phyloP scores from a whole-genome alignment of 2,329 filamentous ascomycete species.

The Cladosporium sp. region DNA sequence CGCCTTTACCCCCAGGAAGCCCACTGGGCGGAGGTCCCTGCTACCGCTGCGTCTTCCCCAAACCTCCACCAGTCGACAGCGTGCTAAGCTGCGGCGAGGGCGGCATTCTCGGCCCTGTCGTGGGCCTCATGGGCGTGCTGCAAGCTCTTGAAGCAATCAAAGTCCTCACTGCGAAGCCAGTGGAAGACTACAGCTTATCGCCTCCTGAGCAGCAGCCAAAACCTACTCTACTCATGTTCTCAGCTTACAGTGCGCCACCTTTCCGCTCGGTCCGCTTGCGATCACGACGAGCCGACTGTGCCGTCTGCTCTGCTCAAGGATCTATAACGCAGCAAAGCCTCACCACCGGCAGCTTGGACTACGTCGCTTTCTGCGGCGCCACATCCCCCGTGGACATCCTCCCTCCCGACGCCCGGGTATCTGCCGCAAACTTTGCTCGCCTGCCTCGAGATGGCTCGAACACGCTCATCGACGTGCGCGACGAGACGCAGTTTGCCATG shows the following conservation, averaged over 20 bases:
- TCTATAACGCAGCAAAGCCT: constrained; percentile 62
- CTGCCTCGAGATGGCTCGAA: constrained; percentile 22
- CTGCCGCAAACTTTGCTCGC: constrained; percentile 56
- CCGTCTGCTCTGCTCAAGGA: constrained; percentile 65
- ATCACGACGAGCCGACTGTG: constrained; percentile 64
- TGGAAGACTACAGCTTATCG: constrained; percentile 11
- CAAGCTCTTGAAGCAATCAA: constrained; percentile 89
- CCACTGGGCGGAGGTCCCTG: constrained; percentile 71
- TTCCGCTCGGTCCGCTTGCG: constrained; percentile 77
- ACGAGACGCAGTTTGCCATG: constrained; percentile 78
- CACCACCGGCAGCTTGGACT: constrained; percentile 66
- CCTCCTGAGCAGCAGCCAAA: constrained; percentile 22
- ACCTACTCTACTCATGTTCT: constrained; percentile 51
- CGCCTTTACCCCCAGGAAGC: constrained; percentile 58
- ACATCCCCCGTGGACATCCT: constrained; percentile 54
- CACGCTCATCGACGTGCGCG: constrained; percentile 75
- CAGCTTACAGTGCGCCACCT: constrained; percentile 47
- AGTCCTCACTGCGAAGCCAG: constrained; percentile 54
- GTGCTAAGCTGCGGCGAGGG: constrained; percentile 88
- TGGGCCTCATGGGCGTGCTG: constrained; percentile 87
- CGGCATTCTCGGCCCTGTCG: constrained; percentile 86
- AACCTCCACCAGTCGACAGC: constrained; percentile 75
- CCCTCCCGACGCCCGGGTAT: constrained; percentile 61
- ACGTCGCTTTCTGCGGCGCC: constrained; percentile 79
- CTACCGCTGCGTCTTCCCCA: constrained; percentile 89